Conservation (phyloP, 768 basidiomycete genomes). For the Lactifluus piperatus region DNA sequence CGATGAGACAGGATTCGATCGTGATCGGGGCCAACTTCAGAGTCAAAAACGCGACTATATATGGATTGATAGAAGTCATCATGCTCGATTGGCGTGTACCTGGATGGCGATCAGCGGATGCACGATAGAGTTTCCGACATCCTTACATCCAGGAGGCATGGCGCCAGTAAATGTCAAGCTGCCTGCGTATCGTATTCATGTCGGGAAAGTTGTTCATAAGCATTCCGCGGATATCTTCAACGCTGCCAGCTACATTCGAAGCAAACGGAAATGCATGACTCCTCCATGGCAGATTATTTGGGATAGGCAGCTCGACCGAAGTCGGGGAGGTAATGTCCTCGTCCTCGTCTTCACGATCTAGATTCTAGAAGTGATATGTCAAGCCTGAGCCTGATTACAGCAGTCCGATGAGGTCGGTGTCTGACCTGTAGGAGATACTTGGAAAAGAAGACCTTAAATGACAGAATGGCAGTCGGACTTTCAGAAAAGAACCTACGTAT, state of each 20-base stretch:
- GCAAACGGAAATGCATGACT: constrained; percentile 53
- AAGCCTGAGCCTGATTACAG: constrained; percentile 11
- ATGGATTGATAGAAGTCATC: constrained; percentile 45
- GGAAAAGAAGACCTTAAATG: neutral
- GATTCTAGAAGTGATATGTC: constrained; percentile 35
- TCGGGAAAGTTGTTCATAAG: constrained; percentile 42
- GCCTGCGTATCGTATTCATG: constrained; percentile 25
- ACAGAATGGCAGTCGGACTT: constrained; percentile 5
- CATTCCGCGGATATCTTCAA: constrained; percentile 35
- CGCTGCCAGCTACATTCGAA: constrained; percentile 32
- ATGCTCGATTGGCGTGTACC: constrained; percentile 62
- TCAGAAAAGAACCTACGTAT: constrained; percentile 40
- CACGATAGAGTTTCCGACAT: constrained; percentile 10
- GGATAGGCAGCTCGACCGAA: constrained; percentile 34
- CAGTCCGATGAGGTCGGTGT: constrained; percentile 10
- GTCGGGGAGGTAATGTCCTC: constrained; percentile 32
- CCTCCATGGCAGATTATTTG: constrained; percentile 50
- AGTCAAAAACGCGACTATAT: constrained; percentile 45
- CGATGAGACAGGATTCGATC: constrained; percentile 40
- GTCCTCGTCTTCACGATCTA: constrained; percentile 49
- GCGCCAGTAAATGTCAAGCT: constrained; percentile 49
- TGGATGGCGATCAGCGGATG: constrained; percentile 22
- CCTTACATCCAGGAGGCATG: constrained; percentile 67
- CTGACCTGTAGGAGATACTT: constrained; percentile 61
- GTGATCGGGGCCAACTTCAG: constrained; percentile 31